Base-by-base conservation (phyloP, 345 rosid genomes). In the Eucalyptus cloeziana region DNA sequence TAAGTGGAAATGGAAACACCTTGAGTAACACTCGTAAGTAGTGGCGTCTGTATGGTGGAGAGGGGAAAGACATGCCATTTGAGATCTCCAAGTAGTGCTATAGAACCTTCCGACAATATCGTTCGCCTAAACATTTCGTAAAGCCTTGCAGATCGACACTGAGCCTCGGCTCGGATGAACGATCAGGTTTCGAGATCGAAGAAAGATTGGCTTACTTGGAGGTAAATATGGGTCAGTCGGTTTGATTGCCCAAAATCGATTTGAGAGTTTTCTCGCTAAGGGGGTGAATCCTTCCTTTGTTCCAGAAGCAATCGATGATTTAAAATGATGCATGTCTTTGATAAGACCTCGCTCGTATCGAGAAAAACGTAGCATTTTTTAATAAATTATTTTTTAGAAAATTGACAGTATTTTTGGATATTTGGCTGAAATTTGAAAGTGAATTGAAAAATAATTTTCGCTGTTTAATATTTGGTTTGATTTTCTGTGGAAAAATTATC, bases 381-480 rank as follows among this genome's bases (percentile, higher is more conserved):
- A 56, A 56, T 56, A 8, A 24, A 24, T 56, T 24, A 24, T 56
- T 56, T 56, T 54, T 54, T 3, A 4, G 25, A 13, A 14, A 50
- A 50, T 9, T 64, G 19, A 64, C 3, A n/a, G 14, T 64, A 56
- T 24, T 56, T 56, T 56, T 9, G 1, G 24, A 10, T 56, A 24
- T 56, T 56, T 24, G 30, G 3, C 0, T 10, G 30, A 56, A 56
- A 56, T 10, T 56, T 24, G 13, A 56, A 56, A 24, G 6, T 24
- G 12, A 56, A 56, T 1, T 22, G 4, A 56, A 56, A 56, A 24
- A 1, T 56, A 56, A 4, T 56, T 56, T 56, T 21, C 0, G 0
- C 3, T 8, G 12, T 56, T 22, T 56, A 24, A 24, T 2, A 24
- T 56, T 24, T 56, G 27, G 27, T 56, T 56, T 56, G 27, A 56